Evolutionary conservation across 352 stramenopile genomes (phyloP).

Genomic region (Phytophthora colocasiae): DNA sequence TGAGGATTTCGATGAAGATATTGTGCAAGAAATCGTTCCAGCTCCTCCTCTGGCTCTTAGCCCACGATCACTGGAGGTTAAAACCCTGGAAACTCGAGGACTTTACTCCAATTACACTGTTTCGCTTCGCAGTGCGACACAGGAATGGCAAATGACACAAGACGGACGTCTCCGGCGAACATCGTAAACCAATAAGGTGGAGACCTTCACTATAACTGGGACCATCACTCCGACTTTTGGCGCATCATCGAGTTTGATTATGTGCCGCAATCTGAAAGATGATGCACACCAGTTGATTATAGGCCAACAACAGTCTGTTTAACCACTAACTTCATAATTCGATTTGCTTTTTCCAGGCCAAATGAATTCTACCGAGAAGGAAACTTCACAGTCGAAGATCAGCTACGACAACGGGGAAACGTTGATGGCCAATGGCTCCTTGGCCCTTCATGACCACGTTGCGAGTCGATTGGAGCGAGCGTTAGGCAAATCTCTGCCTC

Average conservation of each 20-base stretch:
- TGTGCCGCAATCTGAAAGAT: conserved; percentile 4
- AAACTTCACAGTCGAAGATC: conserved; percentile 4
- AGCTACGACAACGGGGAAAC: conserved; percentile 9
- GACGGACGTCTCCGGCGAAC: conserved; percentile 45
- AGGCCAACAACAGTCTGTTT: not conserved
- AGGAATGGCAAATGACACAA: conserved; percentile 59
- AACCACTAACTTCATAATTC: conserved; percentile 1
- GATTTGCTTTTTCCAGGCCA: conserved; percentile 8
- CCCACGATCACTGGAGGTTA: conserved; percentile 14
- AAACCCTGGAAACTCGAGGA: conserved; percentile 26
- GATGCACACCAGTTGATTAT: conserved; percentile 9
- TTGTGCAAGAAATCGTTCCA: not conserved
- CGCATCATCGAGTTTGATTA: conserved; percentile 10
- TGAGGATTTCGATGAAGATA: conserved; percentile 16
- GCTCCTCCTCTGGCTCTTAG: conserved; percentile 18
- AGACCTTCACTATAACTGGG: conserved; percentile 6
- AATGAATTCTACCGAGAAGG: conserved; percentile 4
- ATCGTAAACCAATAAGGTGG: not conserved
- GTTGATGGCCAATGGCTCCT: conserved; percentile 34
- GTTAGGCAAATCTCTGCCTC: conserved; percentile 36
- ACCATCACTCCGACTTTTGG: not conserved
- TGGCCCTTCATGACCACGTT: conserved; percentile 40
- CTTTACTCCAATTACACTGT: conserved; percentile 45
- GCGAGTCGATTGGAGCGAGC: conserved; percentile 34
- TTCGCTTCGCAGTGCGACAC: conserved; percentile 43